Conservation (phyloP, 139 green algal species). For the Tetraselmis chui region DNA sequence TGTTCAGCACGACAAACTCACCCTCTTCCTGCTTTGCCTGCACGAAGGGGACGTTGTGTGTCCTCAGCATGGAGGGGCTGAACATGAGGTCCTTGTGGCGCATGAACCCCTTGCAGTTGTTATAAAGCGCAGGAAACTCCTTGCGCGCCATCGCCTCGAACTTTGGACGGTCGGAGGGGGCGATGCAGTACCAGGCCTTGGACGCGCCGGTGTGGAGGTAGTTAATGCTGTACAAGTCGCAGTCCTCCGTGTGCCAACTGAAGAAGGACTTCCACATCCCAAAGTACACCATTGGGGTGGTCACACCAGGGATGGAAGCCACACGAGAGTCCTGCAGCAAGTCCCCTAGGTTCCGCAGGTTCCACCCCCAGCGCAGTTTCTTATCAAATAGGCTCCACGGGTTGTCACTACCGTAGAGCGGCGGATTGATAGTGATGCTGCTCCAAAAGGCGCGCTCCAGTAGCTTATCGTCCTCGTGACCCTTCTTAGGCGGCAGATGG, state of each 20-base stretch:
- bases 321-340: conserved; percentile 29
- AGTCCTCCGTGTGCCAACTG: conserved; percentile 6
- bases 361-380: conserved; percentile 61
- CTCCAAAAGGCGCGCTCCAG: conserved; percentile 50
- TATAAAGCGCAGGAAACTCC: neutral
- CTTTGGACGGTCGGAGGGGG: conserved; percentile 41
- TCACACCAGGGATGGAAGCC: conserved; percentile 17
- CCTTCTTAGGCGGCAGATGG: conserved; percentile 13
- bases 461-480: conserved; percentile 14
- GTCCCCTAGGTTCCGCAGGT: conserved; percentile 43
- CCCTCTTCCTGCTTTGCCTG: conserved; percentile 1
- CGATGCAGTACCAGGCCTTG: conserved; percentile 64
- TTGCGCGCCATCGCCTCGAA: conserved; percentile 61
- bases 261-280: conserved; percentile 4
- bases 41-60: neutral
- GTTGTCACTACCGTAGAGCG: conserved; percentile 56
- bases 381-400: conserved; percentile 56
- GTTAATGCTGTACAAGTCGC: conserved; percentile 26
- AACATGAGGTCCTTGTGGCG: conserved; percentile 73
- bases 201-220: conserved; percentile 42
- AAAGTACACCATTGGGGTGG: neutral
- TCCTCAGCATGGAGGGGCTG: conserved; percentile 20
- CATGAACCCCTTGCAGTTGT: no score
- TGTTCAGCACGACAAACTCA: conserved; percentile 9
- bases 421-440: conserved; percentile 48